Evolutionary conservation across 164 flowering plant genomes (phyloP).

Genomic region (Nymphaea thermarum): DNA sequence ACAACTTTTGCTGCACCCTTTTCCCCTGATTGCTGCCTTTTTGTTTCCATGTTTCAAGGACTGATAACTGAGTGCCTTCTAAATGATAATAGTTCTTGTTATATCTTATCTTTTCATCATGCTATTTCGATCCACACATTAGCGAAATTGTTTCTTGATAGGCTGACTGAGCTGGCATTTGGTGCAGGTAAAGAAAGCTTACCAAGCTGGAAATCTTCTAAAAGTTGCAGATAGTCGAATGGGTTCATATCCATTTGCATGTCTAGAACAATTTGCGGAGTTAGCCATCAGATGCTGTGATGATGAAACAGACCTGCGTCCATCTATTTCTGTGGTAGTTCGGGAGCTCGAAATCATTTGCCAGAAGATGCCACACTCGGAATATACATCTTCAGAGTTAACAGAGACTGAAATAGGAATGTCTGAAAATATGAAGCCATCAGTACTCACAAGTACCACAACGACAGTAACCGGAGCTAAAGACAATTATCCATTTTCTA

Average conservation of each 20-base stretch:
- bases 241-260: conserved; percentile 48
- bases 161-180: neutral
- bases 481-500: conserved; percentile 29
- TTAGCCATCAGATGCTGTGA: conserved; percentile 47
- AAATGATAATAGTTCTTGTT: no score
- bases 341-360: conserved; percentile 43
- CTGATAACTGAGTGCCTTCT: no score
- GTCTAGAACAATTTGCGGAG: conserved; percentile 32
- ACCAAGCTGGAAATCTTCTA: conserved; percentile 34
- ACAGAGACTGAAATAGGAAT: conserved; percentile 9
- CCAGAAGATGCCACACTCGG: conserved; percentile 29
- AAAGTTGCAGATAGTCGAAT: conserved; percentile 39
- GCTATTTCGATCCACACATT: no score
- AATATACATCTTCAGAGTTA: conserved; percentile 13
- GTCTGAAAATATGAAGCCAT: conserved; percentile 4
- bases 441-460: conserved; percentile 3
- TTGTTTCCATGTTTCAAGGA: no score
- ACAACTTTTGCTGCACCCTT: no score
- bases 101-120: no score
- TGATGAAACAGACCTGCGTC: conserved; percentile 38
- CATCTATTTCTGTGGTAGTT: conserved; percentile 52
- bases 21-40: no score
- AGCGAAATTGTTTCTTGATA: neutral
- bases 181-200: conserved; percentile 37
- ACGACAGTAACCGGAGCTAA: neutral